Percentiles rank a stretch among this genome's conserved stretches.
Conservation (phyloP, 257 asterid genomes). For the Euphrasia confusa region DNA sequence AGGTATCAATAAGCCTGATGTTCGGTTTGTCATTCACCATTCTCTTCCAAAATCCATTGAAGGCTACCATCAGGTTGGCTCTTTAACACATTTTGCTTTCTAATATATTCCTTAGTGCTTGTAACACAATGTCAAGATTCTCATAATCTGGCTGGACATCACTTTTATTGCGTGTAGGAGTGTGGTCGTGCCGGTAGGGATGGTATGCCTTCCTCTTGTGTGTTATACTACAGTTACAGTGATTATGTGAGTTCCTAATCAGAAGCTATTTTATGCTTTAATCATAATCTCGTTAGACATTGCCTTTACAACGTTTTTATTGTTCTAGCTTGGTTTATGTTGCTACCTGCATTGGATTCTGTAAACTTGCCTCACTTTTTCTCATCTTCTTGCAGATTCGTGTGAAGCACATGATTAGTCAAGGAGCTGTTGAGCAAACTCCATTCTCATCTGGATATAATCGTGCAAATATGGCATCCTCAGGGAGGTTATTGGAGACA, state of each 20-base stretch:
- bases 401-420: slow-evolving; percentile 94
- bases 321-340: slow-evolving; percentile 8
- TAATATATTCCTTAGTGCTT: slow-evolving; percentile 13
- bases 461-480: slow-evolving; percentile 44
- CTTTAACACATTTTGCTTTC: slow-evolving; percentile 22
- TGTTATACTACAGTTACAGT: slow-evolving; percentile 84
- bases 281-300: slow-evolving; percentile 10
- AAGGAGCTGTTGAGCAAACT: slow-evolving; percentile 63
- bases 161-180: slow-evolving; percentile 50
- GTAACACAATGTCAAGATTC: background rate
- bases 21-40: slow-evolving; percentile 98
- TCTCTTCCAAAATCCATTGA: slow-evolving; percentile 98
- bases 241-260: slow-evolving; percentile 64
- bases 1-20: slow-evolving; percentile 99
- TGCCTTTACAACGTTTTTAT: slow-evolving; percentile 14
- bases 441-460: slow-evolving; percentile 51
- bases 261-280: slow-evolving; percentile 18
- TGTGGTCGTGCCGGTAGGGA: slow-evolving; percentile 99
- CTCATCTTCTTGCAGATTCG: slow-evolving; percentile 57
- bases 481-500: slow-evolving; percentile 86
- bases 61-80: slow-evolving; percentile 89
- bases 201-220: slow-evolving; percentile 87
- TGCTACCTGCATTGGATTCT: slow-evolving; percentile 19
- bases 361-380: slow-evolving; percentile 12
- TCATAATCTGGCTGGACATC: slow-evolving; percentile 21